Conservation (phyloP, 257 asterid species). For the Plantago major region DNA sequence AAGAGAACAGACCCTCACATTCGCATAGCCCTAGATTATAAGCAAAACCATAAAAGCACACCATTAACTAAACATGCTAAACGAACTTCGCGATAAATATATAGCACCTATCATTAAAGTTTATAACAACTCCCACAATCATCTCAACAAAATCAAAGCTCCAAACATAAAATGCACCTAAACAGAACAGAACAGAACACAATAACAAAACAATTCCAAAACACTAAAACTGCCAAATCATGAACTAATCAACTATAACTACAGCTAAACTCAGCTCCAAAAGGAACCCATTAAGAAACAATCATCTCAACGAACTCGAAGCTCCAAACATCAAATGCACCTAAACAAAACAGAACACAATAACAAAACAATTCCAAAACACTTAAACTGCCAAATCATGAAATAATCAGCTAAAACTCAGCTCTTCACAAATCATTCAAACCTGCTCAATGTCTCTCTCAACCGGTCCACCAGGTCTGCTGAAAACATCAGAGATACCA, state of each 20-base stretch:
- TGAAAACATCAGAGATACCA: slow-evolving; percentile 46
- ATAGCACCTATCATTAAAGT: neutral
- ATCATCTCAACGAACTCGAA: neutral
- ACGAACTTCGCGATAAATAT: neutral
- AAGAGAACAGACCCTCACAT: no score
- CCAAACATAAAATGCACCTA: neutral
- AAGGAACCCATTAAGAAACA: neutral
- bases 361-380: neutral
- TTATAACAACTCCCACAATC: neutral
- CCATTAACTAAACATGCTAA: neutral
- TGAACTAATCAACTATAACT: neutral
- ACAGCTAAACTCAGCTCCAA: neutral
- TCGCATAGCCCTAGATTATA: neutral
- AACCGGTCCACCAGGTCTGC: slow-evolving; percentile 56
- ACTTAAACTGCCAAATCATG: neutral
- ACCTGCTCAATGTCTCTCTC: slow-evolving; percentile 86
- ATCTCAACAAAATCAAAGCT: neutral
- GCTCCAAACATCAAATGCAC: neutral
- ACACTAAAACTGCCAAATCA: neutral
- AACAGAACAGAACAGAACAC: neutral
- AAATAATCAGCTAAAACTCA: neutral
- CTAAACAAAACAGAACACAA: neutral
- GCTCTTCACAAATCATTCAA: neutral
- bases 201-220: neutral
- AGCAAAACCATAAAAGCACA: neutral